phyloP scores from a whole-genome alignment of 352 stramenopile genomes.

The Phytophthora pinifolia region DNA sequence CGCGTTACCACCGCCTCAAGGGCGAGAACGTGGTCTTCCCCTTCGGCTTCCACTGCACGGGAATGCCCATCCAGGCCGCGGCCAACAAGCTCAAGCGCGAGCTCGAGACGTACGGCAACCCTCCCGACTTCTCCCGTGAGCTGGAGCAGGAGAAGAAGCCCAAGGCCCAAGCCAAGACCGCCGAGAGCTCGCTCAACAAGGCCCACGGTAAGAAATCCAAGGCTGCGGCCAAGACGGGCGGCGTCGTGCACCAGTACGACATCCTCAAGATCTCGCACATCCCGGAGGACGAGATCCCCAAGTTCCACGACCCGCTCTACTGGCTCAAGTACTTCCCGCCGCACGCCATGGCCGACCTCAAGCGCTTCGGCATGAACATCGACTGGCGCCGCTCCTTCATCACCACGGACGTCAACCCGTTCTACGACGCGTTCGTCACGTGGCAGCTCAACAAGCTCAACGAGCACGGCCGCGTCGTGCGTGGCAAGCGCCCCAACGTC shows the following conservation, averaged over 20 bases:
- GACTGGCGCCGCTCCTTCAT: slow-evolving; percentile 99
- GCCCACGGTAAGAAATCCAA: slow-evolving; percentile 98
- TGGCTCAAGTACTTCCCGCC: slow-evolving; percentile 99
- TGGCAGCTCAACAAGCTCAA: slow-evolving; percentile 99
- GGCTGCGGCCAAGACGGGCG: slow-evolving; percentile 96
- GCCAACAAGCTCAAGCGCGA: slow-evolving; percentile 99
- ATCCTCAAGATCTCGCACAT: slow-evolving; percentile 96
- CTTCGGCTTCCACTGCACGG: slow-evolving; percentile 99
- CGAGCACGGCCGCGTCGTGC: slow-evolving; percentile 82
- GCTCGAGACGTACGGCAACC: slow-evolving; percentile 93
- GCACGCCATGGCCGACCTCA: slow-evolving; percentile 95
- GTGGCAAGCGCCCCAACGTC: slow-evolving; percentile 98
- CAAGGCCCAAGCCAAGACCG: slow-evolving; percentile 51
- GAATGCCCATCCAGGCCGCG: slow-evolving; percentile 99
- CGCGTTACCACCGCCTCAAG: slow-evolving; percentile 94
- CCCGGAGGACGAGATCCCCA: slow-evolving; percentile 93
- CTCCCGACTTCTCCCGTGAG: slow-evolving; percentile 87
- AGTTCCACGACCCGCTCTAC: slow-evolving; percentile 97
- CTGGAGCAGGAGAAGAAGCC: slow-evolving; percentile 14
- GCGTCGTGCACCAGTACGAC: slow-evolving; percentile 97
- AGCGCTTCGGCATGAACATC: slow-evolving; percentile 95
- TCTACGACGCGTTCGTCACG: slow-evolving; percentile 99
- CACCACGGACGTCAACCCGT: slow-evolving; percentile 99
- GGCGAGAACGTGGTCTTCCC: slow-evolving; percentile 99
- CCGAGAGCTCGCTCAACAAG: slow-evolving; percentile 83